Evolutionary conservation across 2,329 filamentous ascomycete genomes (phyloP).

Genomic region (Colletotrichum simmondsii): DNA sequence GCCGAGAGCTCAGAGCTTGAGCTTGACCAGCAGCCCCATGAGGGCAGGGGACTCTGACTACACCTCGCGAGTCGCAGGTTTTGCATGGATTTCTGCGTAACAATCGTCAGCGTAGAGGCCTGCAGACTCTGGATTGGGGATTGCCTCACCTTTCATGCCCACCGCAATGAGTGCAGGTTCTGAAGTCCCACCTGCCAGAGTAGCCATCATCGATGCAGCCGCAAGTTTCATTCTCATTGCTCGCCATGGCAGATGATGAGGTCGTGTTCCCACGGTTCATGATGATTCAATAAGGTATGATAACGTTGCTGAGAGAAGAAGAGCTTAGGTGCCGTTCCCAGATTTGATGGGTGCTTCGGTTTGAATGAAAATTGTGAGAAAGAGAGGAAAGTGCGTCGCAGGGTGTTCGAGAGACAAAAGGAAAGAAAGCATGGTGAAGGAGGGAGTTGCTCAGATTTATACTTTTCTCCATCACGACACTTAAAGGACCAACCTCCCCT

Average conservation of each 20-base stretch:
- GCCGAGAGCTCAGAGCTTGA: constrained; percentile 1
- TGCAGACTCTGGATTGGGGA: neutral
- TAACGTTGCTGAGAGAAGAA: neutral
- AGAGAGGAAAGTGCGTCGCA: neutral
- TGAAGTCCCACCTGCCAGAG: constrained; percentile 28
- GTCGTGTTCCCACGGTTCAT: neutral
- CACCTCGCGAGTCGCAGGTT: constrained; percentile 21
- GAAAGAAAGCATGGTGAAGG: neutral
- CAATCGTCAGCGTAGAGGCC: neutral
- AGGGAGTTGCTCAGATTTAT: neutral
- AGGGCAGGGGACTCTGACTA: constrained; percentile 29
- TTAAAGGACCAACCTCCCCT: neutral
- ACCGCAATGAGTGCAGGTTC: constrained; percentile 24
- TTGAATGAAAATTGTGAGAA: neutral
- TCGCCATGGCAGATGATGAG: neutral
- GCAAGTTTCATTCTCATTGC: constrained; percentile 26
- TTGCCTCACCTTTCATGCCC: constrained; percentile 15
- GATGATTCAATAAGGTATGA: too few relatives aligned
- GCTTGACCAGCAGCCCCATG: constrained; percentile 10
- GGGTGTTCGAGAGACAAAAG: neutral
- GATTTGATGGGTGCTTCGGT: neutral
- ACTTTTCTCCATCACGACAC: neutral
- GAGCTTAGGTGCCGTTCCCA: neutral
- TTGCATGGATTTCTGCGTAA: constrained; percentile 8
- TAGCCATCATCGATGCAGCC: constrained; percentile 36